Percentiles rank a stretch among this genome's conserved stretches.
These are phyloP conservation scores for Catunica adiposa DNA, from an alignment of 2,329 filamentous ascomycete genomes.

Conservation along the genomic window DNA sequence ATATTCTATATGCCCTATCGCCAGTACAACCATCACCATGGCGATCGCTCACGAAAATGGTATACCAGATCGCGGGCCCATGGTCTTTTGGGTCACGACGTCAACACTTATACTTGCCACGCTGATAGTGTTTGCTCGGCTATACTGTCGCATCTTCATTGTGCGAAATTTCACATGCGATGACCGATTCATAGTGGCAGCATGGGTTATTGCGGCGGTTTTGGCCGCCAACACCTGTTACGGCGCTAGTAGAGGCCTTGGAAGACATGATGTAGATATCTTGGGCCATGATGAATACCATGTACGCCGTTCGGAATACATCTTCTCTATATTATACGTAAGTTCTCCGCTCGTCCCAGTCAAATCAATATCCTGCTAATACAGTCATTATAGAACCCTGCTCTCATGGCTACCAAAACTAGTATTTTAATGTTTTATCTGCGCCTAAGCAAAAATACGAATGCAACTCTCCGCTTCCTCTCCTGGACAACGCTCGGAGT, in stretches of 20 bases:
- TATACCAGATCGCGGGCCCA: slow-evolving; percentile 35
- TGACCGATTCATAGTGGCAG: slow-evolving; percentile 65
- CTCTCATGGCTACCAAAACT: slow-evolving; percentile 79
- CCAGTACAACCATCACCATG: slow-evolving; percentile 2
- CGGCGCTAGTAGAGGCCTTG: slow-evolving; percentile 47
- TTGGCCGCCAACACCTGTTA: slow-evolving; percentile 50
- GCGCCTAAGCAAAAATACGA: slow-evolving; percentile 58
- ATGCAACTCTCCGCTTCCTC: slow-evolving; percentile 60
- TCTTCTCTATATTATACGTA: slow-evolving; percentile 47
- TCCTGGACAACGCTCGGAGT: slow-evolving; percentile 64
- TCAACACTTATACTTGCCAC: slow-evolving; percentile 53
- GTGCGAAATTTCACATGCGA: slow-evolving; percentile 57
- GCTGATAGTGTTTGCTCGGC: slow-evolving; percentile 56
- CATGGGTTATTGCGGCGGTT: slow-evolving; percentile 58
- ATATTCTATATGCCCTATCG: no score
- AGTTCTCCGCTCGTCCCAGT: no score
- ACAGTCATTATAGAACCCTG: no score
- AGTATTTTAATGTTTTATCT: slow-evolving; percentile 89
- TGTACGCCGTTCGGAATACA: slow-evolving; percentile 45
- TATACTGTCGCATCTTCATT: slow-evolving; percentile 56
- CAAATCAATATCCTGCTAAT: no score
- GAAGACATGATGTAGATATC: slow-evolving; percentile 49
- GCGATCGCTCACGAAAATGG: slow-evolving; percentile 2
- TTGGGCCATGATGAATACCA: slow-evolving; percentile 28
- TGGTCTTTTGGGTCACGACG: slow-evolving; percentile 54